Base-by-base conservation (phyloP, 768 basidiomycete genomes). In the Paxillus ammoniavirescens region DNA sequence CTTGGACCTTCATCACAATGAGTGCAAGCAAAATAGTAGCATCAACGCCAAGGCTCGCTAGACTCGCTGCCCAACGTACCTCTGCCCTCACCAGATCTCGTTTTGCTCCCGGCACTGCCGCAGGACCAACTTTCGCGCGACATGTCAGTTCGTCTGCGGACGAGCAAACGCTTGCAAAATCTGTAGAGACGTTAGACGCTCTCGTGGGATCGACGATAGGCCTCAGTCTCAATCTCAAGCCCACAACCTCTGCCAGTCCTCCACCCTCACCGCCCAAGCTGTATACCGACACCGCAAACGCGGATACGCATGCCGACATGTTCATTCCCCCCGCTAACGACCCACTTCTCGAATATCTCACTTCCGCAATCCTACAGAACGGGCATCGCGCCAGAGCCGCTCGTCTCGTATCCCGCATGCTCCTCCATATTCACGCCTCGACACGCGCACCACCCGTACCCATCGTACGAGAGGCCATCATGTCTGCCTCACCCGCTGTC, bases 371-470 rank as follows among this genome's bases (percentile, higher is more conserved):
- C 44, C 85, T 86, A 75, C 65, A 64, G 36, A 71, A 87, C 65
- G 92, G 92, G 31, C 77, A 83, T 52, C 81, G 85, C 53, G 77
- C 87, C 8, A 74, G 76, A 18, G 87, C 89, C 0, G 71, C 81
- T 1, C 78, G 77, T 31, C 73, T 74, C 40, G 77, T 84, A 42
- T 78, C 84, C 2, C 68, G 75, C n/a, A 85, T 81, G 59, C 82
- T 93, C n/a, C 68, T 83, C 15, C 76, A 85, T 63, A 81, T 95
- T 38, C 87, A 88, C 66, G 77, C 84, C 9, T 74, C 87, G 53
- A 95, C 92, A 14, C 79, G 85, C 50, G 80, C 83, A 7, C 83
- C 86, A n/a, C 89, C 93, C 0, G 74, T 93, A 33, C 90, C 90
- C 15, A 81, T 96, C 58, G 73, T 97, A 4, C 83, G 85, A 37